Evolutionary conservation across 2,329 filamentous ascomycete genomes (phyloP).

Genomic region (Alternaria alternata): DNA sequence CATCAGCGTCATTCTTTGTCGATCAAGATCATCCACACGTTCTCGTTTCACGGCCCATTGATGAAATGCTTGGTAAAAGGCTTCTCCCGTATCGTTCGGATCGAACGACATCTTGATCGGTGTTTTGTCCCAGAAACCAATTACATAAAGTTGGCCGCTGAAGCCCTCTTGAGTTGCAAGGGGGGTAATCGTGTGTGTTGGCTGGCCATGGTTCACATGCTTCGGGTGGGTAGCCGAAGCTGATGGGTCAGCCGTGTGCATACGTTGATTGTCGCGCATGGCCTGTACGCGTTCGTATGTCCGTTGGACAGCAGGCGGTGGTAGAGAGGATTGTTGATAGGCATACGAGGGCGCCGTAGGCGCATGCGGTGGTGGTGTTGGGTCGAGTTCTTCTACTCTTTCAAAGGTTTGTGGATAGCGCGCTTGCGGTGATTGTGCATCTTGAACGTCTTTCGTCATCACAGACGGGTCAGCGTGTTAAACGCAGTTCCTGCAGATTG

Average conservation of each 20-base stretch:
- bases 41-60: neutral
- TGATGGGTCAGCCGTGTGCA: neutral
- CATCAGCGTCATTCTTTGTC: neutral
- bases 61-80: neutral
- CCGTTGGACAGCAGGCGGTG: neutral
- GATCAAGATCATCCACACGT: neutral
- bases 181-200: neutral
- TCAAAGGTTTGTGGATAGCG: neutral
- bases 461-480: neutral
- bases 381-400: neutral
- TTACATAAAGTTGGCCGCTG: neutral
- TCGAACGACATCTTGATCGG: neutral
- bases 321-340: neutral
- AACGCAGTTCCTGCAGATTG: neutral
- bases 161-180: neutral
- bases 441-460: neutral
- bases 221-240: neutral
- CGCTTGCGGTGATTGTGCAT: neutral
- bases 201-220: neutral
- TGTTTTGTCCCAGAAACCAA: neutral
- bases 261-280: neutral
- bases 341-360: neutral
- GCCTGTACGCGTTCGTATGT: neutral
- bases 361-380: neutral
- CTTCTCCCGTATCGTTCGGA: neutral